Conservation (phyloP, 306 rosid species). For the Boehmeria nivea region DNA sequence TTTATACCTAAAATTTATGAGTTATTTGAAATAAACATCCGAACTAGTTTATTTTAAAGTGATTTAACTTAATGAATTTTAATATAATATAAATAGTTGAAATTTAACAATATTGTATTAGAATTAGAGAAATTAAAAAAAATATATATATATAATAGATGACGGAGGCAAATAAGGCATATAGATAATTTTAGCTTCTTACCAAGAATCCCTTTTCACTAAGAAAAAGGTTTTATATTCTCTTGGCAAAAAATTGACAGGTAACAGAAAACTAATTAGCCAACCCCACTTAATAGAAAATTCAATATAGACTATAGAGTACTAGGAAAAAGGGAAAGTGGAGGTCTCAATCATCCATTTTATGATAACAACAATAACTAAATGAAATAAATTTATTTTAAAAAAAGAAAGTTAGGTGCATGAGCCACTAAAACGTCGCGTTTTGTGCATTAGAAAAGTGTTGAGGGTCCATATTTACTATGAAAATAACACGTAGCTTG, state of each 20-base stretch:
- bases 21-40: too few species aligned
- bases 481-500: conserved; percentile 3
- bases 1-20: neutral
- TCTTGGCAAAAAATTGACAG: neutral
- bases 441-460: neutral
- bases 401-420: conserved; percentile 3
- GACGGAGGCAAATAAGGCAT: too few species aligned
- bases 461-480: neutral
- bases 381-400: neutral
- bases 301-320: neutral
- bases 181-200: too few species aligned
- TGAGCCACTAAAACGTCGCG: conserved; percentile 6
- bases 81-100: too few species aligned
- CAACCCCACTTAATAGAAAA: neutral
- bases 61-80: too few species aligned
- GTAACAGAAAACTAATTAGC: conserved; percentile 4
- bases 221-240: neutral
- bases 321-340: neutral
- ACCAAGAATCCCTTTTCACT: neutral
- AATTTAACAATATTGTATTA: too few species aligned
- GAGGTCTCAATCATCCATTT: neutral
- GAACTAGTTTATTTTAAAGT: too few species aligned
- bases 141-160: too few species aligned
- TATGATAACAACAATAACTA: neutral
- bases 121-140: too few species aligned